These are phyloP conservation scores for Candida germanica DNA, from an alignment of 805 yeast species.

Conservation along the genomic window DNA sequence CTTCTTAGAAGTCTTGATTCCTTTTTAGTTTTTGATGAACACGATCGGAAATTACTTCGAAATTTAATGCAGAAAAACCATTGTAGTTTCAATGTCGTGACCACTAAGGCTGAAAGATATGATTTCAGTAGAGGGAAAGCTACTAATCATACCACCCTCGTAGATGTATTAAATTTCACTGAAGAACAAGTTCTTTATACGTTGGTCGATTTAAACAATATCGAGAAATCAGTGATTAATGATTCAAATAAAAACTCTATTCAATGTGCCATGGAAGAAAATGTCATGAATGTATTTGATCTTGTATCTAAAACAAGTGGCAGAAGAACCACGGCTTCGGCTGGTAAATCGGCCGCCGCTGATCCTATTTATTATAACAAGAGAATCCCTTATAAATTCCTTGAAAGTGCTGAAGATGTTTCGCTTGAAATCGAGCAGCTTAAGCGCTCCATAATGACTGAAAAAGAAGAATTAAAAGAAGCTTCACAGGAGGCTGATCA, in stretches of 20 bases:
- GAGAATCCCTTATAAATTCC: constrained; percentile 7
- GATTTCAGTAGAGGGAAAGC: constrained; percentile 50
- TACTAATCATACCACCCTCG: constrained; percentile 40
- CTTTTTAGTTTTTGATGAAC: constrained; percentile 63
- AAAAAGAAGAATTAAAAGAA: constrained; percentile 3
- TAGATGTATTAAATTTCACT: constrained; percentile 58
- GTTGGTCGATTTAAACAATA: constrained; percentile 57
- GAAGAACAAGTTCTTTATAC: constrained; percentile 55
- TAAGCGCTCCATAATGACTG: not conserved
- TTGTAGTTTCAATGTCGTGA: constrained; percentile 37
- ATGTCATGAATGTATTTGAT: constrained; percentile 43
- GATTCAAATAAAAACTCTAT: constrained; percentile 53
- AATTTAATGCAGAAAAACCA: constrained; percentile 13
- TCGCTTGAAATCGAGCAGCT: constrained; percentile 1
- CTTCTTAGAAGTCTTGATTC: constrained; percentile 52
- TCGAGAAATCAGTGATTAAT: constrained; percentile 59
- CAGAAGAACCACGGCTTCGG: constrained; percentile 35
- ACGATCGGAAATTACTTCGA: constrained; percentile 47
- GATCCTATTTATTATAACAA: constrained; percentile 51
- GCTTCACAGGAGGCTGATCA: not conserved
- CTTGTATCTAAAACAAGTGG: constrained; percentile 46
- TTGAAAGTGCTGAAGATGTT: constrained; percentile 2
- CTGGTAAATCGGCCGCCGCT: constrained; percentile 39
- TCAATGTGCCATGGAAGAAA: constrained; percentile 23
- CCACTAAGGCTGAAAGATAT: constrained; percentile 56